These are phyloP conservation scores for Paramecium primaurelia DNA, from an alignment of 73 alveolate species.

Conservation along the genomic window DNA sequence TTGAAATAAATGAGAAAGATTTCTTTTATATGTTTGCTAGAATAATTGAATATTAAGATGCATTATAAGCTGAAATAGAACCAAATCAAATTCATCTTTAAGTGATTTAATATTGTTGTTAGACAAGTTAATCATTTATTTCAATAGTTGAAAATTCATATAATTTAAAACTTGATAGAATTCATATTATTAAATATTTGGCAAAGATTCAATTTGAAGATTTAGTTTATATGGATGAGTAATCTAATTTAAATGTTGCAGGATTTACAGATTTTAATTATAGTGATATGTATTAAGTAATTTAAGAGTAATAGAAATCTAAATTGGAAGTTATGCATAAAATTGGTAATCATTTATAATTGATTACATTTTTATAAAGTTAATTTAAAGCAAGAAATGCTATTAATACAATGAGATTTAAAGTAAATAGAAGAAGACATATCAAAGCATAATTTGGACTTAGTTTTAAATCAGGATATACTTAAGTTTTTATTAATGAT, in stretches of 20 bases:
- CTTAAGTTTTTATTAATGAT: neutral
- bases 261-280: conserved; percentile 5
- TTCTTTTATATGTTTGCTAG: neutral
- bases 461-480: neutral
- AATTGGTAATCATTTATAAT: neutral
- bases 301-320: neutral
- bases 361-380: neutral
- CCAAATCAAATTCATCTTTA: neutral
- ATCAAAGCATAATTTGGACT: neutral
- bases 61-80: neutral
- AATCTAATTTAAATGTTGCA: neutral
- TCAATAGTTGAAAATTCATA: neutral
- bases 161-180: neutral
- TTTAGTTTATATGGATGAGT: neutral
- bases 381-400: neutral
- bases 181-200: neutral
- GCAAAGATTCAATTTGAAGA: neutral
- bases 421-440: neutral
- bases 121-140: neutral
- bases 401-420: neutral
- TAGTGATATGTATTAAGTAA: neutral
- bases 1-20: neutral
- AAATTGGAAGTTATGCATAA: neutral
- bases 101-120: neutral
- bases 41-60: neutral